Conservation (phyloP, 306 rosid genomes). For the Canavalia ensiformis region DNA sequence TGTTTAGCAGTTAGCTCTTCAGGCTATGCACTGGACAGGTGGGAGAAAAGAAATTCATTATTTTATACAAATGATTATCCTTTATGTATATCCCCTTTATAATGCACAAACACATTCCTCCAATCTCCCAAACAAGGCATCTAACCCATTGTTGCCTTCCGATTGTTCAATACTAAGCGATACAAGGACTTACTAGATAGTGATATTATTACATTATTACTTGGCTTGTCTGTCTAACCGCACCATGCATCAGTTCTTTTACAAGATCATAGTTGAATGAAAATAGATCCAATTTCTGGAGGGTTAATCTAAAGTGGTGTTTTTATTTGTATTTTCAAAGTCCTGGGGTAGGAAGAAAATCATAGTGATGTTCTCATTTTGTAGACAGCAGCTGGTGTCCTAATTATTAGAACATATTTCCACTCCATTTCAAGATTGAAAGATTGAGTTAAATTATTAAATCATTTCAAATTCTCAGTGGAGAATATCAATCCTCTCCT, state of each 20-base stretch:
- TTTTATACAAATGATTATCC: conserved; percentile 12
- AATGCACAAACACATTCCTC: not conserved
- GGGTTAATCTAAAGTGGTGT: not conserved
- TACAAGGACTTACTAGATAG: not conserved
- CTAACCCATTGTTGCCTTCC: not conserved
- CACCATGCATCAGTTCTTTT: conserved; percentile 6
- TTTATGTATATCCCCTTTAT: not conserved
- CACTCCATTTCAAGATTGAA: conserved; percentile 38
- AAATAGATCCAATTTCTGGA: not conserved
- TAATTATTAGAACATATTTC: conserved; percentile 34
- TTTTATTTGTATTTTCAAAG: not conserved
- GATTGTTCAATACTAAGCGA: conserved; percentile 12
- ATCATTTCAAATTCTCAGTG: conserved; percentile 41
- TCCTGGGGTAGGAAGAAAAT: not conserved
- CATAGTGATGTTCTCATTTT: conserved; percentile 32
- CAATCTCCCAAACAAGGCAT: not conserved
- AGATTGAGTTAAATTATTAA: conserved; percentile 32
- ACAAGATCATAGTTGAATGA: conserved; percentile 6
- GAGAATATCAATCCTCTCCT: conserved; percentile 44
- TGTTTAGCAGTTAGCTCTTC: not conserved
- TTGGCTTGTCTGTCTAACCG: not conserved
- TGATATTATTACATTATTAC: not conserved
- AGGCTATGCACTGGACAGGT: not conserved
- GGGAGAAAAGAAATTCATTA: conserved; percentile 13
- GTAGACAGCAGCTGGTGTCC: conserved; percentile 9